A percentile compares a stretch with the other conserved stretches of the same genome.
phyloP scores from a whole-genome alignment of 1,284 basidiomycete species.

The Cerrena zonata region DNA sequence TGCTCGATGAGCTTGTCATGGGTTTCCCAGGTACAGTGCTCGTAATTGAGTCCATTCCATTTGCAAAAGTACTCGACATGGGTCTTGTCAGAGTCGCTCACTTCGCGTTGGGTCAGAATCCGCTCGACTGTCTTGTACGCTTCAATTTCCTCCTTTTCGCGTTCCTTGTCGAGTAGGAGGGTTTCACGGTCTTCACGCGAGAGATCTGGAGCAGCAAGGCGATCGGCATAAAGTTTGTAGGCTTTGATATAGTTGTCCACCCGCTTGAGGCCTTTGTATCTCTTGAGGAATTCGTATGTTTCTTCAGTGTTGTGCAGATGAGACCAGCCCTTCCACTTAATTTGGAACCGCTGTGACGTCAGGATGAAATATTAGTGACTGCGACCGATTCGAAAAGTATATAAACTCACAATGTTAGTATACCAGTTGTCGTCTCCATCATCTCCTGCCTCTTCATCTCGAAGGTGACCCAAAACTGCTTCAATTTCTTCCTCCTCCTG shows the following conservation, averaged over 20 bases:
- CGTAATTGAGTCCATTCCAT: slow-evolving; percentile 92
- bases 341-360: slow-evolving; percentile 74
- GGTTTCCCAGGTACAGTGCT: slow-evolving; percentile 94
- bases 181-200: slow-evolving; percentile 87
- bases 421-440: slow-evolving; percentile 79
- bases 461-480: slow-evolving; percentile 72
- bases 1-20: slow-evolving; percentile 68
- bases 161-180: slow-evolving; percentile 83
- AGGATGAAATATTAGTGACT: slow-evolving; percentile 4
- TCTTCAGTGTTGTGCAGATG: slow-evolving; percentile 97
- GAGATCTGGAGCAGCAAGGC: slow-evolving; percentile 62
- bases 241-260: slow-evolving; percentile 99
- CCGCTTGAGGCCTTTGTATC: slow-evolving; percentile 90
- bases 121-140: slow-evolving; percentile 90
- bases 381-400: slow-evolving; percentile 9
- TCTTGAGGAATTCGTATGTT: slow-evolving; percentile 89
- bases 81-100: slow-evolving; percentile 33
- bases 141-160: slow-evolving; percentile 85
- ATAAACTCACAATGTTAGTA: slow-evolving; percentile 70
- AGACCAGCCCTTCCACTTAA: slow-evolving; percentile 94
- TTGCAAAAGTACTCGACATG: slow-evolving; percentile 93
- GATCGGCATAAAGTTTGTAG: slow-evolving; percentile 69
- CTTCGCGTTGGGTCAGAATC: slow-evolving; percentile 80
- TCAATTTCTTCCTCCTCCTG: slow-evolving; percentile 87
- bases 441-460: slow-evolving; percentile 73